Evolutionary conservation across 805 yeast species (phyloP).

Genomic region (Metschnikowia lachancei): DNA sequence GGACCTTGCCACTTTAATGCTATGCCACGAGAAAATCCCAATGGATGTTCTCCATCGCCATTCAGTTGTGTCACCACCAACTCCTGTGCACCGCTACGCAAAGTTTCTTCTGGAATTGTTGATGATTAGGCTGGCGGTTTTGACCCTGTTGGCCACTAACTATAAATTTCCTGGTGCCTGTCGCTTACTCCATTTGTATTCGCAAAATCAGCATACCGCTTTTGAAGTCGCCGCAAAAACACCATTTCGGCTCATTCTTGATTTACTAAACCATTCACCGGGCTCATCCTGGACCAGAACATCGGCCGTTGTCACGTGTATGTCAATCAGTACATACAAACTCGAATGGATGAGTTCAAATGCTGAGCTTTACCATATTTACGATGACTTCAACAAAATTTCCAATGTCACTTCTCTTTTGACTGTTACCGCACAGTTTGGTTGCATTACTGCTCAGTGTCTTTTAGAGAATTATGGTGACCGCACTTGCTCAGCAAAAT

Average conservation of each 20-base stretch:
- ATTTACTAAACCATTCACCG: constrained; percentile 15
- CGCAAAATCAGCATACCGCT: constrained; percentile 12
- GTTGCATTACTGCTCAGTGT: constrained; percentile 7
- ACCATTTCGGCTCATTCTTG: constrained; percentile 16
- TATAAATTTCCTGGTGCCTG: constrained; percentile 14
- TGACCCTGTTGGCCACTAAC: constrained; percentile 5
- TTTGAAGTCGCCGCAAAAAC: constrained; percentile 12
- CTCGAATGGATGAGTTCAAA: constrained; percentile 2
- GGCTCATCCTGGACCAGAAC: constrained; percentile 1
- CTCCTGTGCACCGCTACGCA: constrained; percentile 9
- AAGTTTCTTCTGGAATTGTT: constrained; percentile 10
- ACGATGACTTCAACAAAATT: constrained; percentile 13
- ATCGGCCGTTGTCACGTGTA: constrained; percentile 9
- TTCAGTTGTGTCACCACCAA: constrained; percentile 7
- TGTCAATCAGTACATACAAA: constrained; percentile 10
- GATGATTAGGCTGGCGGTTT: constrained; percentile 7
- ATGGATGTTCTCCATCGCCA: constrained; percentile 10
- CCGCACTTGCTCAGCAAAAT: background rate
- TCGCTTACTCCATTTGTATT: constrained; percentile 7
- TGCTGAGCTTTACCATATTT: constrained; percentile 1
- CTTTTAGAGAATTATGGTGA: constrained; percentile 7
- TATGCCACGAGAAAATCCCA: constrained; percentile 12
- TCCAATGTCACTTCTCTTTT: constrained; percentile 13
- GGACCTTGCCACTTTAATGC: constrained; percentile 10
- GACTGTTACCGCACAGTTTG: constrained; percentile 15